Percentiles rank a stretch among this genome's conserved stretches.
phyloP scores from a whole-genome alignment of 768 basidiomycete genomes.

The Xerocomellus intermedius region DNA sequence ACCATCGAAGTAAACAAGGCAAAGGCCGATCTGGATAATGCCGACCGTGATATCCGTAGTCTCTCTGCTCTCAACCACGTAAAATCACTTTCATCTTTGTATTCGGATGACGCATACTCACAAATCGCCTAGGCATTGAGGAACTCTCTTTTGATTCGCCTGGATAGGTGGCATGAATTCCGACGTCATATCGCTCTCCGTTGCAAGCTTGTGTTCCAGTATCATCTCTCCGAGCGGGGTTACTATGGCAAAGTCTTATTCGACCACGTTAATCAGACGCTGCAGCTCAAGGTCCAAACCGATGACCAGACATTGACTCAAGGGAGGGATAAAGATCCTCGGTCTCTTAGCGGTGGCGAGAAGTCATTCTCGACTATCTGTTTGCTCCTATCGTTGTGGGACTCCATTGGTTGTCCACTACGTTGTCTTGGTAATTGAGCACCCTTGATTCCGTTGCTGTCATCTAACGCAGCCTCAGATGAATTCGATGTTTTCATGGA shows the following conservation, averaged over 20 bases:
- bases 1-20: conserved; percentile 67
- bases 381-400: conserved; percentile 92
- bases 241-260: conserved; percentile 90
- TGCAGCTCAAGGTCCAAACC: conserved; percentile 78
- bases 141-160: conserved; percentile 61
- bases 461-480: conserved; percentile 45
- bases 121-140: conserved; percentile 54
- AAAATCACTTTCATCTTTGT: conserved; percentile 5
- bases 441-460: background rate
- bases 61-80: conserved; percentile 69
- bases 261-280: conserved; percentile 64
- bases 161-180: conserved; percentile 82
- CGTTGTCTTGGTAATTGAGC: conserved; percentile 73
- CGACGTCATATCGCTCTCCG: conserved; percentile 85
- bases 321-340: conserved; percentile 77
- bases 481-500: conserved; percentile 99
- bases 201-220: conserved; percentile 79
- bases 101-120: conserved; percentile 5
- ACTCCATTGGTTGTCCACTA: conserved; percentile 90
- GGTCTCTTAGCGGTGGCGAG: conserved; percentile 88
- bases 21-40: conserved; percentile 55
- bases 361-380: conserved; percentile 98
- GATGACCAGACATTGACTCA: conserved; percentile 73
- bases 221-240: conserved; percentile 80
- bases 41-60: conserved; percentile 59